These are phyloP conservation scores for Naganishia cerealis DNA, from an alignment of 1,284 basidiomycete species.

Conservation along the genomic window DNA sequence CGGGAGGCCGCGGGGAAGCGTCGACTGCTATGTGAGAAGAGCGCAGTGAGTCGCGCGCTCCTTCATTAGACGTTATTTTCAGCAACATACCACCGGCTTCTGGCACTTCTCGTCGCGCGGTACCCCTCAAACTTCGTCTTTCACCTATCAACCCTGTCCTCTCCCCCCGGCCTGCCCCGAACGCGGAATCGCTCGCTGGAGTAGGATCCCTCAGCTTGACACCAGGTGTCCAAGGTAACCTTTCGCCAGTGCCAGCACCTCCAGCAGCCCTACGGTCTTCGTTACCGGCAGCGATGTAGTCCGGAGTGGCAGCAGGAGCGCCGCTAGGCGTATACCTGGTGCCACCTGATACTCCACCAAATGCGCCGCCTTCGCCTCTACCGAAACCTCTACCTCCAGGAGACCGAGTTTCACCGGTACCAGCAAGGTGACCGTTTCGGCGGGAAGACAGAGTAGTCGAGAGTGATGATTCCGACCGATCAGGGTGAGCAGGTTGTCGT, in stretches of 20 bases:
- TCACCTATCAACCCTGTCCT: slow-evolving; percentile 12
- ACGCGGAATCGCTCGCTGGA: background rate
- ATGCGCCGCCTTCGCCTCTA: slow-evolving; percentile 46
- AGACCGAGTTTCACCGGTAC: slow-evolving; percentile 12
- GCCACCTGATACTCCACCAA: slow-evolving; percentile 39
- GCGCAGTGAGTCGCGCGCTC: background rate
- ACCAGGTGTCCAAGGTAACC: slow-evolving; percentile 18
- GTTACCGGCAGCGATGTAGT: slow-evolving; percentile 14
- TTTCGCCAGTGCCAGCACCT: background rate
- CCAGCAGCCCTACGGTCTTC: slow-evolving; percentile 17
- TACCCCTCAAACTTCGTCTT: slow-evolving; percentile 20
- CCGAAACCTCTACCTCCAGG: slow-evolving; percentile 40
- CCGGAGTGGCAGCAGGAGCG: background rate
- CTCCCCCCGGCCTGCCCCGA: slow-evolving; percentile 8
- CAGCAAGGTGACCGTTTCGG: slow-evolving; percentile 21
- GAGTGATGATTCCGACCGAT: slow-evolving; percentile 9
- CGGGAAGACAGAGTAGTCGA: slow-evolving; percentile 22
- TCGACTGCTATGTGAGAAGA: background rate
- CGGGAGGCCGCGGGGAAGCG: slow-evolving; percentile 12
- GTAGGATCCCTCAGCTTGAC: slow-evolving; percentile 23
- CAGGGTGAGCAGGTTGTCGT: slow-evolving; percentile 33
- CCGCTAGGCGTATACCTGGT: slow-evolving; percentile 8
- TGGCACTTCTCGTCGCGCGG: slow-evolving; percentile 10
- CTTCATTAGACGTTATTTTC: background rate
- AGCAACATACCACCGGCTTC: slow-evolving; percentile 17